A percentile compares a stretch with the other conserved stretches of the same genome.
phyloP scores from a whole-genome alignment of 2,329 filamentous ascomycete species.

The Epichloe baconii region DNA sequence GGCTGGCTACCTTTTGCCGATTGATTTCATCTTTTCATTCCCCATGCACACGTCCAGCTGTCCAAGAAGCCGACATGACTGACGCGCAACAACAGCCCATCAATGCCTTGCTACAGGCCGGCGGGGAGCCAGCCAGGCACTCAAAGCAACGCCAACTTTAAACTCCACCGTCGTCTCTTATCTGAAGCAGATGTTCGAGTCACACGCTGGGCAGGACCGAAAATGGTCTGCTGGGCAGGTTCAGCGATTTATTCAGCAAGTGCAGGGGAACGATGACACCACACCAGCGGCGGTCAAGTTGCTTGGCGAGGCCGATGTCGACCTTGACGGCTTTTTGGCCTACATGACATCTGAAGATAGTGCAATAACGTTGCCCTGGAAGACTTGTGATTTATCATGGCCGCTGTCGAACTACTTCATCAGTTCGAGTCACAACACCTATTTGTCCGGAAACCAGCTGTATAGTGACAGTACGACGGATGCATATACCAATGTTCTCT shows the following conservation, averaged over 20 bases:
- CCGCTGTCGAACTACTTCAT: conserved; percentile 88
- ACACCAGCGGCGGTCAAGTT: conserved; percentile 15
- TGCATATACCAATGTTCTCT: conserved; percentile 72
- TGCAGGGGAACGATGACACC: conserved; percentile 28
- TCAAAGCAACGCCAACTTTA: conserved; percentile 28
- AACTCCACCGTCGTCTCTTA: conserved; percentile 27
- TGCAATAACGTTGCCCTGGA: conserved; percentile 27
- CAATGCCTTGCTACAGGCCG: conserved; percentile 28
- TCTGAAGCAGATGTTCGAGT: conserved; percentile 33
- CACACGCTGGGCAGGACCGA: conserved; percentile 26
- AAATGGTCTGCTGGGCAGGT: conserved; percentile 34
- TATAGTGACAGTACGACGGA: conserved; percentile 77
- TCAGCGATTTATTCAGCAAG: conserved; percentile 30
- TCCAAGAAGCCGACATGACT: not conserved
- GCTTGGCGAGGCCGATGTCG: conserved; percentile 23
- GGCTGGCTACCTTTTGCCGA: not conserved
- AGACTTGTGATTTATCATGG: conserved; percentile 46
- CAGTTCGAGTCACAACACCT: conserved; percentile 91
- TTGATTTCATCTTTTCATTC: too few species aligned
- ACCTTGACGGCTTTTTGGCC: conserved; percentile 35
- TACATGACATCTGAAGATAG: conserved; percentile 42
- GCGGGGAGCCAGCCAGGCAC: conserved; percentile 33
- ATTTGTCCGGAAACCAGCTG: conserved; percentile 78
- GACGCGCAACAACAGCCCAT: conserved; percentile 1
- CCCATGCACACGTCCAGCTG: not conserved